phyloP scores from a whole-genome alignment of 2,329 filamentous ascomycete species.

The Emydomyces testavorans region DNA sequence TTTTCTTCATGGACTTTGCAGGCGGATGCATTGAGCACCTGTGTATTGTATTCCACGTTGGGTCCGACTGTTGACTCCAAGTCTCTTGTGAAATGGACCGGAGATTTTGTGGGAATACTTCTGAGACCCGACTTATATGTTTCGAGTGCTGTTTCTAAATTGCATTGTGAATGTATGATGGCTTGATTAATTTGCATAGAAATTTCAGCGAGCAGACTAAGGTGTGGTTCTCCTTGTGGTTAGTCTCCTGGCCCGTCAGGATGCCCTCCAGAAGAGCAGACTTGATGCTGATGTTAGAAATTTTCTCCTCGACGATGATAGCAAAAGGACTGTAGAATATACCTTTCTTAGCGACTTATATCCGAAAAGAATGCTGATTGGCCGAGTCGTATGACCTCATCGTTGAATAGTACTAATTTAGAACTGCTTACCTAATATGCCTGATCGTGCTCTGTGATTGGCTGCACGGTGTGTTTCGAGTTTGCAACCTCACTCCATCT shows the following conservation, averaged over 20 bases:
- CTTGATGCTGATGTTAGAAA: too few relatives aligned
- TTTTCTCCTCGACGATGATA: too few relatives aligned
- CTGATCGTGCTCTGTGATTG: background rate
- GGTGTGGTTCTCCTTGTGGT: too few relatives aligned
- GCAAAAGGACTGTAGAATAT: background rate
- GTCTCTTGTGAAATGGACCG: background rate
- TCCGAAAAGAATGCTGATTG: background rate
- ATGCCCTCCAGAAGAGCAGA: too few relatives aligned
- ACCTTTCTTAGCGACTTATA: background rate
- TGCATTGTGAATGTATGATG: slow-evolving; percentile 1
- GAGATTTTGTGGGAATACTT: background rate
- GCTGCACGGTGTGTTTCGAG: background rate
- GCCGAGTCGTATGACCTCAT: background rate
- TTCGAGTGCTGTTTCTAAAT: background rate
- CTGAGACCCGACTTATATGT: background rate
- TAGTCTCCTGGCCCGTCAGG: too few relatives aligned
- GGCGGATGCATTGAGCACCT: background rate
- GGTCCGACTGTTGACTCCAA: background rate
- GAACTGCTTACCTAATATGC: background rate
- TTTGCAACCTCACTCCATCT: background rate
- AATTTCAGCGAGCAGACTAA: too few relatives aligned
- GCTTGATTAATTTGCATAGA: slow-evolving; percentile 3
- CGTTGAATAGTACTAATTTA: background rate
- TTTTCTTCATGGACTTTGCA: background rate
- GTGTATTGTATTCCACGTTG: slow-evolving; percentile 2